phyloP scores from a whole-genome alignment of 768 basidiomycete genomes.

The Gymnopilus junonius region DNA sequence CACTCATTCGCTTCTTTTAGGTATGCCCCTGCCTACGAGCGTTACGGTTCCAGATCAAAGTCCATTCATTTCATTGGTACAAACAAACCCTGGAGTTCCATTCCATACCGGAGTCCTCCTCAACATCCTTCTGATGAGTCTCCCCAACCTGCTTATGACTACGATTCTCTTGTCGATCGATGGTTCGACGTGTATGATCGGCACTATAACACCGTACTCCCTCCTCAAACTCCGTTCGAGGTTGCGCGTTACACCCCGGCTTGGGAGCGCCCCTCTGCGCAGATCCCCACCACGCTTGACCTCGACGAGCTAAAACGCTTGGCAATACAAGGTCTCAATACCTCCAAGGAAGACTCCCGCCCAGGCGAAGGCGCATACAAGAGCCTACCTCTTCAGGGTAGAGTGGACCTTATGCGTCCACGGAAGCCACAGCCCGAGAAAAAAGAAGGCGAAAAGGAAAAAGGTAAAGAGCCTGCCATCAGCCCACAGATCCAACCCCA shows the following conservation, averaged over 20 bases:
- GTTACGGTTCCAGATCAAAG: constrained; percentile 86
- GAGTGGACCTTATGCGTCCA: constrained; percentile 85
- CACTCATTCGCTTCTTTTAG: constrained; percentile 45
- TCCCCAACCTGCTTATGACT: constrained; percentile 66
- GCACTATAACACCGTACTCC: constrained; percentile 70
- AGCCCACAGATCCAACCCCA: constrained; percentile 16
- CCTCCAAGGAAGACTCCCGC: constrained; percentile 14
- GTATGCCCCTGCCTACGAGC: constrained; percentile 96
- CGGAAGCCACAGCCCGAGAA: constrained; percentile 24
- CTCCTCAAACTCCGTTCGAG: constrained; percentile 55
- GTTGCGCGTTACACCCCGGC: constrained; percentile 70
- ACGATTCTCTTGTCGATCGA: constrained; percentile 80
- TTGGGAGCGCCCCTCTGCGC: constrained; percentile 61
- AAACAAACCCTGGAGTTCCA: constrained; percentile 92
- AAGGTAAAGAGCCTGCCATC: constrained; percentile 8
- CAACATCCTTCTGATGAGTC: constrained; percentile 29
- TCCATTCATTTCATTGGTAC: constrained; percentile 94
- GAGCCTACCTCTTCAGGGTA: constrained; percentile 84
- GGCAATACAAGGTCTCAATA: constrained; percentile 60
- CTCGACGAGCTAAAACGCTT: constrained; percentile 69
- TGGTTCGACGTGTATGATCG: constrained; percentile 94
- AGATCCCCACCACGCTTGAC: constrained; percentile 39
- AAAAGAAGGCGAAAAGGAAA: constrained; percentile 13
- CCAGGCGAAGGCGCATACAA: constrained; percentile 73
- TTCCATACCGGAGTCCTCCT: constrained; percentile 58